Conservation (phyloP, 306 rosid species). For the Prunus armeniaca region DNA sequence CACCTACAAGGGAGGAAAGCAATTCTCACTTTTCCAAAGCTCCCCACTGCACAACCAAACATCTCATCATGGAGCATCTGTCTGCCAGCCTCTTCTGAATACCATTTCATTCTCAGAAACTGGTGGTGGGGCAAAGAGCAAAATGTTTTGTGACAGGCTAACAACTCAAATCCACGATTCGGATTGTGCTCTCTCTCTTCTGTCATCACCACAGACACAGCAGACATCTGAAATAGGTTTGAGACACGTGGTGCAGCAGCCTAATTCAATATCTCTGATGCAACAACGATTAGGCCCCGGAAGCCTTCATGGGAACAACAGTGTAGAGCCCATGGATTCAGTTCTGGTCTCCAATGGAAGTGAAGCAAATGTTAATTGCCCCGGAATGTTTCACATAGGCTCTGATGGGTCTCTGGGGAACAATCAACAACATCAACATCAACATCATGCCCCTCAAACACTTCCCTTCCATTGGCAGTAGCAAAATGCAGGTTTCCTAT, state of each 20-base stretch:
- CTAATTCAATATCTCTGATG: slow-evolving; percentile 39
- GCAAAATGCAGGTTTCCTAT: not conserved
- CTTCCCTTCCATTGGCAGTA: slow-evolving; percentile 82
- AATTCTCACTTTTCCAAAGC: slow-evolving; percentile 39
- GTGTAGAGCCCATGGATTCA: slow-evolving; percentile 48
- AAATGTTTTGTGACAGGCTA: slow-evolving; percentile 44
- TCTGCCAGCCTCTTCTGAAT: slow-evolving; percentile 44
- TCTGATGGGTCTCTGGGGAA: slow-evolving; percentile 48
- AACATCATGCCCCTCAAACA: slow-evolving; percentile 40
- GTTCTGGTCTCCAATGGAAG: slow-evolving; percentile 51
- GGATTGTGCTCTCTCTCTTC: slow-evolving; percentile 99
- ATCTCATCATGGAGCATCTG: slow-evolving; percentile 26
- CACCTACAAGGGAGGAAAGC: slow-evolving; percentile 49
- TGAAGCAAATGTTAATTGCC: slow-evolving; percentile 34
- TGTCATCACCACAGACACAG: slow-evolving; percentile 86
- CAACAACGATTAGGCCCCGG: slow-evolving; percentile 30
- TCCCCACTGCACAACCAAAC: slow-evolving; percentile 26
- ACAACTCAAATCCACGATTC: slow-evolving; percentile 45
- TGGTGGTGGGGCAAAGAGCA: slow-evolving; percentile 30
- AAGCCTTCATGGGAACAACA: slow-evolving; percentile 37
- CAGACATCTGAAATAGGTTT: slow-evolving; percentile 51
- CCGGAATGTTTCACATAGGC: slow-evolving; percentile 51
- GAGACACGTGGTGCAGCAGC: slow-evolving; percentile 50
- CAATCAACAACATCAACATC: slow-evolving; percentile 24
- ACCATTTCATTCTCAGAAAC: slow-evolving; percentile 44